Conservation (phyloP, 1,284 basidiomycete genomes). For the Apiotrichum sp. region DNA sequence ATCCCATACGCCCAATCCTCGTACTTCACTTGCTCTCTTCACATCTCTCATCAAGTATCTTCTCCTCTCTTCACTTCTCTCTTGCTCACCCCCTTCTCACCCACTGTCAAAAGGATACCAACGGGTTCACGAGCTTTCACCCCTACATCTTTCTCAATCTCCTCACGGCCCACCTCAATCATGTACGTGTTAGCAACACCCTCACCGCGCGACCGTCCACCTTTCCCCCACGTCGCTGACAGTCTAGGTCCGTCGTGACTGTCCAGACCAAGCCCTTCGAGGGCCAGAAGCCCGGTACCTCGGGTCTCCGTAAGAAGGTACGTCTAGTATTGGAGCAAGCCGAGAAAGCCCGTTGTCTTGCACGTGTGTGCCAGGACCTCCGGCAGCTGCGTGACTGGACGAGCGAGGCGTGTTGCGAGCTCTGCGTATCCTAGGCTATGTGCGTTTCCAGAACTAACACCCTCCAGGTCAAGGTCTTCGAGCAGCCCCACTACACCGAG, state of each 20-base stretch:
- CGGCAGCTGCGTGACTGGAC: too few relatives aligned
- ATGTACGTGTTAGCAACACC: not conserved
- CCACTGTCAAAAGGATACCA: too few relatives aligned
- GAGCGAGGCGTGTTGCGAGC: not conserved
- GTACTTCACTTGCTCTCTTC: too few relatives aligned
- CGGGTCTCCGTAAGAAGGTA: conserved; percentile 89
- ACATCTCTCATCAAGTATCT: too few relatives aligned
- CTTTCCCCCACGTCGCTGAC: conserved; percentile 1
- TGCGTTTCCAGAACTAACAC: not conserved
- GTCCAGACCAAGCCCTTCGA: conserved; percentile 39
- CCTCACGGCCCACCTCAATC: not conserved
- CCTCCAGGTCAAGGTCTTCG: conserved; percentile 21
- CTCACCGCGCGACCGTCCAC: not conserved
- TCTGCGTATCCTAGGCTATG: not conserved
- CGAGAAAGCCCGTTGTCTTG: too few relatives aligned
- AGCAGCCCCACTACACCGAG: conserved; percentile 85
- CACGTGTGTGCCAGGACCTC: too few relatives aligned
- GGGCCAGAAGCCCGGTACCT: conserved; percentile 89
- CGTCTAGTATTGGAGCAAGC: conserved; percentile 64
- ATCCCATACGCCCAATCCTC: too few relatives aligned
- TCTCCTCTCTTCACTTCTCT: too few relatives aligned
- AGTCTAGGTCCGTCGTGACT: conserved; percentile 29
- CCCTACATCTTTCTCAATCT: too few relatives aligned
- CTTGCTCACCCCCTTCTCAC: too few relatives aligned
- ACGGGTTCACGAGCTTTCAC: too few relatives aligned